Evolutionary conservation across 495 filamentous ascomycete genomes (phyloP), one percentile per base, ranked within the genome.

Genomic region (Aspergillus heteromorphus): DNA sequence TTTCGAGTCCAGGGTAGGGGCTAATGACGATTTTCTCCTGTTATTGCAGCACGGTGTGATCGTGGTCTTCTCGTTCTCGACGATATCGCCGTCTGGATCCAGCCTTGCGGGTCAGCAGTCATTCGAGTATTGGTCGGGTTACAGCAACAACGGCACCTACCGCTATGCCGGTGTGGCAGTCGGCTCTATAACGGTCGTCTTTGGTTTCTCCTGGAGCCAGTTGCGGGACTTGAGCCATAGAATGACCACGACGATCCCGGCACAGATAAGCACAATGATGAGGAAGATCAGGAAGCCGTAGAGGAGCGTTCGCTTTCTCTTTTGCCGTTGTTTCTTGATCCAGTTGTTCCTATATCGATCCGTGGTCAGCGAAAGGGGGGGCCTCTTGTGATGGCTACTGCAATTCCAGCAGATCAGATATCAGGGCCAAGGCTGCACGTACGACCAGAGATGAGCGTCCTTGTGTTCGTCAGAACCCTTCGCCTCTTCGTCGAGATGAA

Each of bases 401-500:
- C 1, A 5, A 11, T n/a, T 25, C n/a, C 36, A 17, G 8, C 34
- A 40, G 10, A 19, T 4, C 47, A 20, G 3, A 14, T 4, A 10
- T 9, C n/a, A n/a, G n/a, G n/a, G 19, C 14, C 16, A 4, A 9
- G 6, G 13, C 10, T 40, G 19, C 25, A 31, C 55, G 20, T 51
- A 55, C 61, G 59, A 55, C 47, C 54, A 62, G n/a, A 58, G 17
- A 51, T 57, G 53, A 21, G 41, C 7, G 53, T 66, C 36, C 53
- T 58, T 48, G 21, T 60, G 19, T 10, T 57, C 47, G 34, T 55
- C 9, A 16, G 53, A 14, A 34, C 52, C 31, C 31, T 58, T 67
- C 14, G 69, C 60, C 53, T 71, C 65, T 55, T 76, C 74, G 40
- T 78, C 69, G 19, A 67, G 64, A 53, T 84, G 81, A 6, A 84